Evolutionary conservation across 2,329 filamentous ascomycete species (phyloP).

Genomic region (Fusarium dimerum): DNA sequence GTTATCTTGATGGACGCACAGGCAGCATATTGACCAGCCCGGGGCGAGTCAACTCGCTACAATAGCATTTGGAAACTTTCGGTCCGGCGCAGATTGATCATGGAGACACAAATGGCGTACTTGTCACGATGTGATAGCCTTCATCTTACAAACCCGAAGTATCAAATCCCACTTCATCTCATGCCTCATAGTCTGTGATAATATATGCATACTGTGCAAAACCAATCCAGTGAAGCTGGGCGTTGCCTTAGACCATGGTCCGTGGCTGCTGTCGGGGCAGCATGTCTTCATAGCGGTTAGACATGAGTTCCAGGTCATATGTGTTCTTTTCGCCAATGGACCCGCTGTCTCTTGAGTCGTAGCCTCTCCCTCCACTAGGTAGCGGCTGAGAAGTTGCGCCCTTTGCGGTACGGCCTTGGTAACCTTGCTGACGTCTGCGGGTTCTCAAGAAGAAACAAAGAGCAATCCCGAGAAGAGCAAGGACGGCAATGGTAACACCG

Average conservation of each 20-base stretch:
- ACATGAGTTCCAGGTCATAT: constrained; percentile 51
- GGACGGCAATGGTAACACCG: constrained; percentile 44
- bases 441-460: constrained; percentile 36
- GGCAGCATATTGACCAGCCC: background rate
- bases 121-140: too few species aligned
- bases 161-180: background rate
- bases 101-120: too few species aligned
- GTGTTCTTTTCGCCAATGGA: constrained; percentile 40
- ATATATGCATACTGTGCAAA: background rate
- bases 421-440: constrained; percentile 33
- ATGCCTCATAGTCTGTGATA: background rate
- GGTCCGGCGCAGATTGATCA: too few species aligned
- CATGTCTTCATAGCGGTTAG: constrained; percentile 60
- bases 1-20: background rate
- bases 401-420: constrained; percentile 27
- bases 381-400: constrained; percentile 55
- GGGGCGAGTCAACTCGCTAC: background rate
- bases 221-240: background rate
- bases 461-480: constrained; percentile 41
- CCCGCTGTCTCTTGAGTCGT: constrained; percentile 37
- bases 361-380: constrained; percentile 44
- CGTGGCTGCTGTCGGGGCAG: constrained; percentile 51
- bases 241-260: constrained; percentile 38
- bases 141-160: too few species aligned
- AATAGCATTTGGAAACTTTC: background rate